phyloP scores from a whole-genome alignment of 352 stramenopile genomes.

The Phytophthora citrophthora region DNA sequence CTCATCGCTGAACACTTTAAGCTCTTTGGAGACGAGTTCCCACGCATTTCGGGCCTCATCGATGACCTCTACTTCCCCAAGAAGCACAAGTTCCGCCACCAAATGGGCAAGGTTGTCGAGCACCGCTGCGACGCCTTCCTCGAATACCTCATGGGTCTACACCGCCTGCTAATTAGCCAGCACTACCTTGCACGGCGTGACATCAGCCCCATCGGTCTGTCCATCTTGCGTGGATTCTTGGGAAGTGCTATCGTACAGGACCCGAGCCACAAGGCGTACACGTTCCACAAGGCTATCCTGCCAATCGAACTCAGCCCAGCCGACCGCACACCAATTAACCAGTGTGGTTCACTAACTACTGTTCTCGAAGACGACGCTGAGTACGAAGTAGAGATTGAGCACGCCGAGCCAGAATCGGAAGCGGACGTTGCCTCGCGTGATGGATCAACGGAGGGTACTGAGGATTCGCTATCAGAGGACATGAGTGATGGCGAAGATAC shows the following conservation, averaged over 20 bases:
- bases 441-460: slow-evolving; percentile 47
- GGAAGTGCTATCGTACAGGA: slow-evolving; percentile 66
- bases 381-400: slow-evolving; percentile 39
- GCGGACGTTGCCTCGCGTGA: slow-evolving; percentile 39
- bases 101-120: slow-evolving; percentile 59
- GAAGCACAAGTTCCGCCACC: slow-evolving; percentile 67
- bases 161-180: slow-evolving; percentile 70
- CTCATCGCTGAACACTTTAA: slow-evolving; percentile 64
- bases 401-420: slow-evolving; percentile 47
- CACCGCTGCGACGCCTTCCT: slow-evolving; percentile 72
- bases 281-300: slow-evolving; percentile 57
- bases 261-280: slow-evolving; percentile 61
- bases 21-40: slow-evolving; percentile 58
- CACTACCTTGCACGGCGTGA: slow-evolving; percentile 61
- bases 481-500: slow-evolving; percentile 50
- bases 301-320: slow-evolving; percentile 48
- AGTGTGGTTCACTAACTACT: slow-evolving; percentile 66
- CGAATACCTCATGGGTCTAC: slow-evolving; percentile 64
- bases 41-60: slow-evolving; percentile 45
- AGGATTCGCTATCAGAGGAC: slow-evolving; percentile 45
- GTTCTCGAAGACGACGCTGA: slow-evolving; percentile 67
- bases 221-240: slow-evolving; percentile 73
- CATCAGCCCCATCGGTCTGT: slow-evolving; percentile 65
- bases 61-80: slow-evolving; percentile 75
- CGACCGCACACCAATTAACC: slow-evolving; percentile 60